Evolutionary conservation across 352 stramenopile genomes (phyloP), one percentile per base, ranked within the genome.

Genomic region (Phytophthora cryptogea): DNA sequence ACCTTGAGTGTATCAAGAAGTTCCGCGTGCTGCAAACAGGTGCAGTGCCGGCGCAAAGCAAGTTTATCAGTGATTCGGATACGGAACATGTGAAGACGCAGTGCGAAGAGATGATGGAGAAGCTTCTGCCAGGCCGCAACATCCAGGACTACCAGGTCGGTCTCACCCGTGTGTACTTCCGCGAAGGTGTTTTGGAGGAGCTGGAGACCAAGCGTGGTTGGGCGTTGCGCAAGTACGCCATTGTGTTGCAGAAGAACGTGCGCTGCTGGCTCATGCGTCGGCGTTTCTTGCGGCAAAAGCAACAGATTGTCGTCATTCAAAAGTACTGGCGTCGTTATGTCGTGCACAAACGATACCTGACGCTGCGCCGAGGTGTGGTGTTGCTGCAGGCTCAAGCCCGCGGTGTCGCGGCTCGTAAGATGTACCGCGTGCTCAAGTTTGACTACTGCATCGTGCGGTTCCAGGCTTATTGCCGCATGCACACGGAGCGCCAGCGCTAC

Each of bases 71-170:
- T 4, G 70, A 86, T 27, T 76, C 59, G 2, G 79, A 88, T 30
- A 72, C 74, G 7, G 82, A 88, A 14, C 50, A 74, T 4, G 56
- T 85, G 26, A 87, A 88, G 36, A 37, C 42, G 0, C 66, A 87
- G 59, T 93, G 82, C 33, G 81, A 89, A 51, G 68, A 90, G 36
- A 41, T 95, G 20, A 80, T 93, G 72, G 74, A 70, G 1, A 79
- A 82, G 43, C 58, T 95, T 6, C 55, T 95, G 20, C 81, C 86
- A 2, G 69, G 72, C 9, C 68, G 80, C 48, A 90, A 95, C 59
- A 78, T 95, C 33, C 59, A 77, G n/a, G 86, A 95, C 56, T 95
- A 93, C 47, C 86, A 95, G 53, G 83, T 93, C n/a, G 86, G 86
- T 47, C 54, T 90, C 13, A 93, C 83, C 2, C 84, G 85, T 31